Base-by-base conservation (phyloP, 495 filamentous ascomycete genomes). In the Aspergillus leporis region DNA sequence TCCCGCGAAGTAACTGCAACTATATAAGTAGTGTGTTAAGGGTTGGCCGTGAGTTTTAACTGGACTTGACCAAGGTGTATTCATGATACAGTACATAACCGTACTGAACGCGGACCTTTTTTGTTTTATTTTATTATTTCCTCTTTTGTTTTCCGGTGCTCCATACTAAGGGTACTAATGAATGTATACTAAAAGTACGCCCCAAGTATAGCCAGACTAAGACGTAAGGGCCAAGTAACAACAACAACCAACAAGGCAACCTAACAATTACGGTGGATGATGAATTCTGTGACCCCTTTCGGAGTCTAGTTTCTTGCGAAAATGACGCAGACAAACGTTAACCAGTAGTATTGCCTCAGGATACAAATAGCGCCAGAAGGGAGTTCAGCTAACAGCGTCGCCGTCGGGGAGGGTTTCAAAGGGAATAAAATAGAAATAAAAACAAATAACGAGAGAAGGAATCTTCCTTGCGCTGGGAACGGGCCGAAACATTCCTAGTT, bases 401-500 rank as follows among this genome's bases (percentile, higher is more conserved):
- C 21, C 43, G 7, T 47, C 16, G 43, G 43, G 43, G 3, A 47
- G 23, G 2, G 0, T 10, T 6, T 47, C 7, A 10, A 3, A 3
- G 9, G 7, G 19, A 50, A 5, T 34, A 51, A 18, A 51, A 32
- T 2, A 53, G 14, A 13, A 53, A 53, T 0, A 22, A 22, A 36
- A 36, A 19, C 10, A 52, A n/a, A 32, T 8, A 53, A 53, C 7
- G 19, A 22, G 10, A 9, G 4, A 53, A 36, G 19, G 10, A 22
- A 5, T 21, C 19, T 12, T 53, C 28, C 32, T 28, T 53, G 32
- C 10, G 22, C 34, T 14, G 59, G 59, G 52, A 57, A 41, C 62
- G 59, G 63, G n/a, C 63, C 63, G 59, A 61, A 61, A 64, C 48
- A 51, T 41, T 45, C 36, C 47, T 32, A 16, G 54, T 59, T 59